Evolutionary conservation across 2,329 filamentous ascomycete genomes (phyloP).

Genomic region (Colletotrichum lini): DNA sequence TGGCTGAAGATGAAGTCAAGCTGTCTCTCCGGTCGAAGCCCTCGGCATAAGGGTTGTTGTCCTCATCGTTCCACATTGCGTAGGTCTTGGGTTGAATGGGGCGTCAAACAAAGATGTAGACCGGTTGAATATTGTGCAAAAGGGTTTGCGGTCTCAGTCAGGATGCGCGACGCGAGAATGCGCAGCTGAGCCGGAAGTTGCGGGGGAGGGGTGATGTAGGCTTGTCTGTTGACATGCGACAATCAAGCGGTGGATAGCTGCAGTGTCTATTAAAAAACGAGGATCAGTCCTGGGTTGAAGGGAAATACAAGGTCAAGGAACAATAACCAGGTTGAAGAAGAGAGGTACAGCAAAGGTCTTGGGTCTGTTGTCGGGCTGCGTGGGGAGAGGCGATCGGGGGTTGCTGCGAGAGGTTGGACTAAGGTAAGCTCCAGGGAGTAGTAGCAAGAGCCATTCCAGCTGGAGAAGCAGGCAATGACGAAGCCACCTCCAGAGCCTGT

Average conservation of each 20-base stretch:
- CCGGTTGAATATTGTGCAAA: conserved; percentile 26
- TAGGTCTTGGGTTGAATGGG: not conserved
- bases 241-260: conserved; percentile 5
- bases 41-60: conserved; percentile 95
- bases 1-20: conserved; percentile 76
- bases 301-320: not conserved
- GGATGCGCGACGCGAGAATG: conserved; percentile 35
- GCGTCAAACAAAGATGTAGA: conserved; percentile 31
- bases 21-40: conserved; percentile 92
- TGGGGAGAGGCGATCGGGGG: conserved; percentile 34
- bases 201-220: conserved; percentile 37
- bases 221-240: conserved; percentile 20
- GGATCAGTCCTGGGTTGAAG: not conserved
- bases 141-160: conserved; percentile 35
- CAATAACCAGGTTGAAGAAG: conserved; percentile 22
- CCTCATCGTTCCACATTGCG: conserved; percentile 98
- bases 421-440: conserved; percentile 39
- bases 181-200: conserved; percentile 40
- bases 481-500: conserved; percentile 33
- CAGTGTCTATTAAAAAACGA: not conserved
- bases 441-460: conserved; percentile 36
- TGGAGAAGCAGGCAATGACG: conserved; percentile 40
- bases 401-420: conserved; percentile 36
- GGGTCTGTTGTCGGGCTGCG: conserved; percentile 23
- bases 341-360: conserved; percentile 23